Conservation (phyloP, 176 grass and related monocot species). For the Melocanna baccifera region DNA sequence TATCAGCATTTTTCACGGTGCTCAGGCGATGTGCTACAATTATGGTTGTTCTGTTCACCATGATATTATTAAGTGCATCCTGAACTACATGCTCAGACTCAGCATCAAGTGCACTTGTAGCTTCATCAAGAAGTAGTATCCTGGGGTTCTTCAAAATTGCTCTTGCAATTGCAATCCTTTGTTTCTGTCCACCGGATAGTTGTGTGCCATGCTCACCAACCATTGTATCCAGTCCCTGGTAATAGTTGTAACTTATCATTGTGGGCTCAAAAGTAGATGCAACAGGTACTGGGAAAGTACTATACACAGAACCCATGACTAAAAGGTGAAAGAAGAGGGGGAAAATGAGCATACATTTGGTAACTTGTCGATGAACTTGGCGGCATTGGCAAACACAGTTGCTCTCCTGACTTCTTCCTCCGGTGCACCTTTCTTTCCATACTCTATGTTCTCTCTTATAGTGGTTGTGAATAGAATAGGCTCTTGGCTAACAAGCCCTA, state of each 20-base stretch:
- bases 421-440: constrained; percentile 64
- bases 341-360: constrained; percentile 45
- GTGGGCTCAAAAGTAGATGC: neutral
- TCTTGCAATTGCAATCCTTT: constrained; percentile 79
- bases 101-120: constrained; percentile 74
- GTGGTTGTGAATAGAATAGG: constrained; percentile 73
- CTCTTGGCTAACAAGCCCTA: constrained; percentile 75
- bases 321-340: neutral
- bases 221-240: constrained; percentile 75
- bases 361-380: constrained; percentile 64
- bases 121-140: constrained; percentile 77
- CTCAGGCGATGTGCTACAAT: constrained; percentile 67
- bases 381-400: constrained; percentile 65
- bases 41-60: constrained; percentile 65
- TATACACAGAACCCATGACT: neutral
- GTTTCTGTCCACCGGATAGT: constrained; percentile 77
- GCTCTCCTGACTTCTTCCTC: constrained; percentile 58
- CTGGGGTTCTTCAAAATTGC: constrained; percentile 74
- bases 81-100: constrained; percentile 73
- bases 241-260: constrained; percentile 10
- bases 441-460: constrained; percentile 66
- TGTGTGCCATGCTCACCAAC: constrained; percentile 77
- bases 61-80: constrained; percentile 65
- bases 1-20: constrained; percentile 62
- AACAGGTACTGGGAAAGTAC: neutral